Conservation (phyloP, 805 yeast genomes). For the Lipomyces oligophaga region DNA sequence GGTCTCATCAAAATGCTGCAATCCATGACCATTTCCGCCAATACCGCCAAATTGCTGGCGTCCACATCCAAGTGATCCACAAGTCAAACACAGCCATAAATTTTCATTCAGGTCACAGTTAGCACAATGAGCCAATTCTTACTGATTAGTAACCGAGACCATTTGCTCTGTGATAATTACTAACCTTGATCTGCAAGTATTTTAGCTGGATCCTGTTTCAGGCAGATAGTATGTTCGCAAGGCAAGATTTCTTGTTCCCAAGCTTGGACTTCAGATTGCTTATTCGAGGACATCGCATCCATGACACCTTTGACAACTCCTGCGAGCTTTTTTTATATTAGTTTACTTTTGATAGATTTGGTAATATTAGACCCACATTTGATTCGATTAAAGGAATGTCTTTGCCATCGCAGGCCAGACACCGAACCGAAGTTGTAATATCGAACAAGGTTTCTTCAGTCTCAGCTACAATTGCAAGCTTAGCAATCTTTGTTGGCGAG, state of each 20-base stretch:
- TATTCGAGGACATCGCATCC: constrained; percentile 54
- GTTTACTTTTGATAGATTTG: neutral
- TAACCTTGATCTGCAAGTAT: constrained; percentile 17
- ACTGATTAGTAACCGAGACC: neutral
- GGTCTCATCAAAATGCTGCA: constrained; percentile 57
- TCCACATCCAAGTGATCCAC: constrained; percentile 95
- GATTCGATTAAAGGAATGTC: constrained; percentile 8
- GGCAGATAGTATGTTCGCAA: constrained; percentile 68
- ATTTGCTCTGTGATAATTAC: constrained; percentile 6
- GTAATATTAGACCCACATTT: neutral
- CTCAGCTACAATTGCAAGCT: constrained; percentile 63
- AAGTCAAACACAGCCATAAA: constrained; percentile 86
- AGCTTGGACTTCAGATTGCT: constrained; percentile 68
- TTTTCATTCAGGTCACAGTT: constrained; percentile 57
- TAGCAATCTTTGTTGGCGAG: constrained; percentile 50
- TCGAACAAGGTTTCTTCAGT: constrained; percentile 62
- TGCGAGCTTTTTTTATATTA: constrained; percentile 26
- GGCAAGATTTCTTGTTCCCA: constrained; percentile 88
- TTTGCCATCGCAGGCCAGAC: constrained; percentile 35
- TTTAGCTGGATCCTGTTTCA: constrained; percentile 41
- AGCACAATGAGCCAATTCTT: constrained; percentile 35
- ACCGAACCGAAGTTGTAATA: constrained; percentile 43
- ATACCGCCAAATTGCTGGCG: constrained; percentile 89
- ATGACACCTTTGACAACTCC: constrained; percentile 46
- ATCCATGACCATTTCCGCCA: constrained; percentile 91